phyloP scores from a whole-genome alignment of 768 basidiomycete genomes.

The Leccinum obscurum region DNA sequence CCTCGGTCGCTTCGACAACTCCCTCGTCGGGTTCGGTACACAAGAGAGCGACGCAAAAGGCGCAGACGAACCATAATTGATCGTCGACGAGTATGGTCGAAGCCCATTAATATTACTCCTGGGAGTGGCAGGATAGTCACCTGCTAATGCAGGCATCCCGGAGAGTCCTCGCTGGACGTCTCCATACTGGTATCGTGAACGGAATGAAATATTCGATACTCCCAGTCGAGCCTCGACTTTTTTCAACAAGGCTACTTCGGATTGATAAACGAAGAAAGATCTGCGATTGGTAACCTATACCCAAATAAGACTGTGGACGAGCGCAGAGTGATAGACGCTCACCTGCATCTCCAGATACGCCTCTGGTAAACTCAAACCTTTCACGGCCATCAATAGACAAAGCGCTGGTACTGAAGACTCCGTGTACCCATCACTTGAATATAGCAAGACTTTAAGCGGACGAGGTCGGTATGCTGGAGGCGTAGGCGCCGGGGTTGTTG shows the following conservation, averaged over 20 bases:
- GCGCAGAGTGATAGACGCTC: conserved; percentile 1
- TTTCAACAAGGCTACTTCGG: conserved; percentile 66
- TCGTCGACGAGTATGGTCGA: conserved; percentile 24
- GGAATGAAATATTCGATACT: conserved; percentile 21
- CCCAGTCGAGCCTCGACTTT: conserved; percentile 60
- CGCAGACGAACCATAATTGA: conserved; percentile 21
- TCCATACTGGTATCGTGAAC: conserved; percentile 25
- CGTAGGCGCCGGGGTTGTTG: conserved; percentile 6
- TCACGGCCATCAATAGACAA: conserved; percentile 80
- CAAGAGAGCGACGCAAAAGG: conserved; percentile 9
- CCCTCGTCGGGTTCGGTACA: conserved; percentile 21
- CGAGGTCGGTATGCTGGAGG: conserved; percentile 43
- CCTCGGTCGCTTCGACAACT: conserved; percentile 51
- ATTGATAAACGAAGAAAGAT: conserved; percentile 90
- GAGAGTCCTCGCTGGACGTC: conserved; percentile 23
- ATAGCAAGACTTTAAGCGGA: conserved; percentile 75
- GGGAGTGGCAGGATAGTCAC: conserved; percentile 9
- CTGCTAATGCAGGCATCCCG: conserved; percentile 7
- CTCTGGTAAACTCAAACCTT: conserved; percentile 70
- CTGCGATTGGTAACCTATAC: conserved; percentile 60
- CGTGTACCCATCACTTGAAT: conserved; percentile 89
- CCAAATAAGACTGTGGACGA: conserved; percentile 3
- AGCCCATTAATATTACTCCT: conserved; percentile 15
- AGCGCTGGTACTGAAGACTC: conserved; percentile 89
- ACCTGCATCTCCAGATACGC: conserved; percentile 90